Conservation (phyloP, 345 rosid species). For the Lepidium sativum region DNA sequence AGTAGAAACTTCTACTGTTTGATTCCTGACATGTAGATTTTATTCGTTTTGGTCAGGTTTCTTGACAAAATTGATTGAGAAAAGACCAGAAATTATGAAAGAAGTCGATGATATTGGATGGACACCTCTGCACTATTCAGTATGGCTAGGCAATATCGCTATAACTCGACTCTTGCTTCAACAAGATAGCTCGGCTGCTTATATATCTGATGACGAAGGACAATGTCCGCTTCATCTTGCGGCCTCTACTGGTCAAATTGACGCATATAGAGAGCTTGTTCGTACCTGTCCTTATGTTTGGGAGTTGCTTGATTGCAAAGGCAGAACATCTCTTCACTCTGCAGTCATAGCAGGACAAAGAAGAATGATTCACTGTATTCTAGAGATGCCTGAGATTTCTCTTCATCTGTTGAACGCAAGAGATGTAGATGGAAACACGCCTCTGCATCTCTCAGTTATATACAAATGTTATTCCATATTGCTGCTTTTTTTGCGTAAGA, state of each 20-base stretch:
- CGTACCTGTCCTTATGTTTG: constrained; percentile 11
- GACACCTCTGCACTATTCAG: constrained; percentile 24
- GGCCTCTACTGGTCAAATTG: not conserved
- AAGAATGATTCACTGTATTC: constrained; percentile 10
- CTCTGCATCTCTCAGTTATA: constrained; percentile 34
- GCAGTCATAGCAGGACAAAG: constrained; percentile 23
- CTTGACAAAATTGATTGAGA: not conserved
- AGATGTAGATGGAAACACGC: constrained; percentile 35
- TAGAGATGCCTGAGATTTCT: not conserved
- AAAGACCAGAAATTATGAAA: constrained; percentile 10
- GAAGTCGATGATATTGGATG: constrained; percentile 11
- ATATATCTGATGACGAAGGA: constrained; percentile 13
- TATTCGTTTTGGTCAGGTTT: not conserved
- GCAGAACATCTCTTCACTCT: constrained; percentile 26
- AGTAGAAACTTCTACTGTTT: not conserved
- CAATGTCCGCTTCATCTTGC: constrained; percentile 21
- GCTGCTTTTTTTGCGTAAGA: constrained; percentile 12
- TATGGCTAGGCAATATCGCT: not conserved
- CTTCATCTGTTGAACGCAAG: constrained; percentile 21
- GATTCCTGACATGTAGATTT: not conserved
- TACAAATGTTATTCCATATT: constrained; percentile 5
- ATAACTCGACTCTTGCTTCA: constrained; percentile 5
- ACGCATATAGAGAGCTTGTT: constrained; percentile 9
- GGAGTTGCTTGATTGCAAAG: constrained; percentile 21
- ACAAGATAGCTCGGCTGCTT: constrained; percentile 15